Evolutionary conservation across 768 basidiomycete species (phyloP).

Genomic region (Lactarius sp.): DNA sequence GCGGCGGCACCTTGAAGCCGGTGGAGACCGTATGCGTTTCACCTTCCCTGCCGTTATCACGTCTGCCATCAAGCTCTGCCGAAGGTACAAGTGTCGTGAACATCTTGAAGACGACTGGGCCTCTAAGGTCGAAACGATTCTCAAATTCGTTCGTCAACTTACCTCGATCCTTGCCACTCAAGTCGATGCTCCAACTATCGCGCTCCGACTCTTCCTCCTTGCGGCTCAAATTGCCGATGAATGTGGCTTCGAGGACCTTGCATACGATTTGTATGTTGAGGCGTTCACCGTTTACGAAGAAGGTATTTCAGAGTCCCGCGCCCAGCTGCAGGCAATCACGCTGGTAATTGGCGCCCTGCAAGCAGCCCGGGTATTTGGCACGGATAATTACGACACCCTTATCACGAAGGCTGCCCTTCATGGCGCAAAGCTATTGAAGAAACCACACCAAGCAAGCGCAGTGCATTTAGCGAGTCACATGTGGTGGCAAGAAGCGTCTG

Average conservation of each 20-base stretch:
- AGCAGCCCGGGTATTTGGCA: slow-evolving; percentile 83
- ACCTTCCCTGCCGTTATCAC: slow-evolving; percentile 97
- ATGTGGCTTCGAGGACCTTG: slow-evolving; percentile 90
- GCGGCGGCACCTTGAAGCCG: slow-evolving; percentile 81
- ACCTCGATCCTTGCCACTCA: slow-evolving; percentile 90
- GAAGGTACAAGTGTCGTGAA: slow-evolving; percentile 83
- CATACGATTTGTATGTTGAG: slow-evolving; percentile 97
- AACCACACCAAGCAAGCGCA: slow-evolving; percentile 95
- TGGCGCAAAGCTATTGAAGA: slow-evolving; percentile 93
- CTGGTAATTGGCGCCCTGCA: slow-evolving; percentile 90
- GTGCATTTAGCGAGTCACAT: slow-evolving; percentile 93
- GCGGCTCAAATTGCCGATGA: slow-evolving; percentile 94
- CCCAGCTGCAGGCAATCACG: slow-evolving; percentile 96
- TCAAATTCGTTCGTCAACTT: slow-evolving; percentile 92
- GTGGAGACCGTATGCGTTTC: slow-evolving; percentile 92
- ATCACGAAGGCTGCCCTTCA: slow-evolving; percentile 99
- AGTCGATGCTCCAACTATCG: slow-evolving; percentile 89
- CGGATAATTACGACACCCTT: slow-evolving; percentile 94
- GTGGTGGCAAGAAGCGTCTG: slow-evolving; percentile 84
- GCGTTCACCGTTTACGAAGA: slow-evolving; percentile 98
- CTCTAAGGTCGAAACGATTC: slow-evolving; percentile 75
- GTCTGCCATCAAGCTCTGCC: slow-evolving; percentile 85
- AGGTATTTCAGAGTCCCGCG: slow-evolving; percentile 90
- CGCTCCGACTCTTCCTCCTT: slow-evolving; percentile 90
- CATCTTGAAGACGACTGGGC: slow-evolving; percentile 82